Conservation (phyloP, 169 alveolate genomes). For the Blepharisma undulans region DNA sequence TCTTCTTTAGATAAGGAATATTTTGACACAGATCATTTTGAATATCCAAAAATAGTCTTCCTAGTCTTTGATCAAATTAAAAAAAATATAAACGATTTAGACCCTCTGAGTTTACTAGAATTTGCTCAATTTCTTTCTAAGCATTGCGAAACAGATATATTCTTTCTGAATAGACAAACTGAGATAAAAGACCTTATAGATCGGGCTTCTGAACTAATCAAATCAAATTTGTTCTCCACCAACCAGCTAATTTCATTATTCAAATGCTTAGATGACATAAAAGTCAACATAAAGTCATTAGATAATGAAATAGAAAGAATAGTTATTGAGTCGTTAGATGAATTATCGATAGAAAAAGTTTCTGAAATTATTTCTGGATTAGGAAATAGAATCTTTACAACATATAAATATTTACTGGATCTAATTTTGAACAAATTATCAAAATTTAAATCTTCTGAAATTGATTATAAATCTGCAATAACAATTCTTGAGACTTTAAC, state of each 20-base stretch:
- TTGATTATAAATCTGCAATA: background rate
- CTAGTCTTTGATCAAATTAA: background rate
- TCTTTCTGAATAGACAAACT: background rate
- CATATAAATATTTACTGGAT: background rate
- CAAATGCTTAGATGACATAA: background rate
- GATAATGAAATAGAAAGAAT: background rate
- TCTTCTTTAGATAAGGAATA: background rate
- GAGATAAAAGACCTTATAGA: background rate
- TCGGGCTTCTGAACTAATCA: background rate
- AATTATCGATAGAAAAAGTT: background rate
- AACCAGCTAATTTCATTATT: background rate
- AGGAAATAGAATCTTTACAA: background rate
- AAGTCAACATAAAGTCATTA: background rate
- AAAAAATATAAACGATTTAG: background rate
- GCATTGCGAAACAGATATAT: background rate
- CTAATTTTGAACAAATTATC: background rate
- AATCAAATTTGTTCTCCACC: background rate
- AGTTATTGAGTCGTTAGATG: background rate
- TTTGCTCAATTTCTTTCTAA: background rate
- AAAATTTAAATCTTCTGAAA: background rate
- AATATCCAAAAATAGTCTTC: background rate
- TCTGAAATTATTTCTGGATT: background rate
- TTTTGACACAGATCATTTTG: background rate
- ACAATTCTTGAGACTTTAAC: background rate
- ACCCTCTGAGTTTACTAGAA: background rate